phyloP scores from a whole-genome alignment of 2,329 filamentous ascomycete species.

The Aspergillus eucalypticola region DNA sequence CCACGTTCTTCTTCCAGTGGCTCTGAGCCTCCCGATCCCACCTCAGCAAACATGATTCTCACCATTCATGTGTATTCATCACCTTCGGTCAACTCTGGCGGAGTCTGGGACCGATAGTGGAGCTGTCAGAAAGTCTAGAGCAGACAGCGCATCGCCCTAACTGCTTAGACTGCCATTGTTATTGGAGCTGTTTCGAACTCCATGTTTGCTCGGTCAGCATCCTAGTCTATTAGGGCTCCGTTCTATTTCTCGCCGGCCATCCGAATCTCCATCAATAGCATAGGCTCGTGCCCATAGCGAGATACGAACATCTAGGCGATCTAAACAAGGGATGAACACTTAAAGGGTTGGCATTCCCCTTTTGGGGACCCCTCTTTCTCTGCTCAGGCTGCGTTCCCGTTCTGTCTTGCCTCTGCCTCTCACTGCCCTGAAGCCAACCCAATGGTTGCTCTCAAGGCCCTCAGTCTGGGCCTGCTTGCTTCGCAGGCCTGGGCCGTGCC shows the following conservation, averaged over 20 bases:
- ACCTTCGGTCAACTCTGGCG: not conserved
- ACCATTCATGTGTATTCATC: not conserved
- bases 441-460: slow-evolving; percentile 20
- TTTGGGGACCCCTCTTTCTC: not conserved
- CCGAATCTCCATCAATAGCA: not conserved
- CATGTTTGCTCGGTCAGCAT: not conserved
- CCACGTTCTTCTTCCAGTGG: no score
- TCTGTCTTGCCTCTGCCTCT: not conserved
- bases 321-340: not conserved
- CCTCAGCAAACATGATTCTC: not conserved
- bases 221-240: not conserved
- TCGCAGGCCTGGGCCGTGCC: slow-evolving; percentile 19
- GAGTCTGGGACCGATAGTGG: not conserved
- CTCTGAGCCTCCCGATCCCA: not conserved
- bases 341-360: slow-evolving; percentile 4
- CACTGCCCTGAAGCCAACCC: not conserved
- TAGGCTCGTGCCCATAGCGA: not conserved
- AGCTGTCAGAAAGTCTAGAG: not conserved
- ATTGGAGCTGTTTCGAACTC: no score
- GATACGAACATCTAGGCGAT: not conserved
- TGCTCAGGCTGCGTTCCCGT: not conserved
- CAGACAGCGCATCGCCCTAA: not conserved
- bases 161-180: not conserved
- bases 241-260: not conserved
- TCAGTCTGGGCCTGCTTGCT: slow-evolving; percentile 18